Evolutionary conservation across 2,329 filamentous ascomycete species (phyloP).

Genomic region (Cercospora nicotianae): DNA sequence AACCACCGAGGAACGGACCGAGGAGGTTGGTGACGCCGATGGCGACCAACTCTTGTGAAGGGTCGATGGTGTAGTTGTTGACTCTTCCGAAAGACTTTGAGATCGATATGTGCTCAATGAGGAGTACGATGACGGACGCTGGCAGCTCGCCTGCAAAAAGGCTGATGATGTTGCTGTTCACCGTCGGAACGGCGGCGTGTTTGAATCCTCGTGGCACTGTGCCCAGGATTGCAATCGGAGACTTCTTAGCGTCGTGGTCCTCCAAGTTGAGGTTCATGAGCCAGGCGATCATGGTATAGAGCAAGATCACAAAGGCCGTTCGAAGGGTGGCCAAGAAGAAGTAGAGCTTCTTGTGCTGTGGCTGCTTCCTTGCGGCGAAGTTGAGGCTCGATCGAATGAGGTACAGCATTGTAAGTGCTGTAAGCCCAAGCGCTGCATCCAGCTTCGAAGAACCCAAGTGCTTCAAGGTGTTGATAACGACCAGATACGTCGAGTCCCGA

Average conservation of each 20-base stretch:
- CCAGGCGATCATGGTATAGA: conserved; percentile 91
- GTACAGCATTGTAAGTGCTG: conserved; percentile 76
- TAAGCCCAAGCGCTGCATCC: conserved; percentile 89
- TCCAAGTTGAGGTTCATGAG: conserved; percentile 69
- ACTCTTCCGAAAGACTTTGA: conserved; percentile 94
- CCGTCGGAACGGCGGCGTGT: conserved; percentile 69
- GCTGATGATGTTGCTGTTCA: conserved; percentile 66
- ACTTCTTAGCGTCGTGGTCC: conserved; percentile 36
- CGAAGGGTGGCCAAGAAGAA: conserved; percentile 92
- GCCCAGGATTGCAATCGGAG: conserved; percentile 72
- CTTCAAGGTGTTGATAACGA: conserved; percentile 81
- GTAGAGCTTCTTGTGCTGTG: conserved; percentile 68
- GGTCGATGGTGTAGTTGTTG: conserved; percentile 94
- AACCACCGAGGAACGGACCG: conserved; percentile 87
- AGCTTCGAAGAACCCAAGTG: conserved; percentile 64
- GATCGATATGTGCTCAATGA: conserved; percentile 96
- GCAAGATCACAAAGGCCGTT: conserved; percentile 84
- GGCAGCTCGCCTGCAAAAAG: conserved; percentile 73
- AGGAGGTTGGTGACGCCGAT: conserved; percentile 89
- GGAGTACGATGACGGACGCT: conserved; percentile 84
- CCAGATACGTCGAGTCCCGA: conserved; percentile 73
- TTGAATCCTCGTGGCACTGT: conserved; percentile 83
- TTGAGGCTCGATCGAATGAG: conserved; percentile 67
- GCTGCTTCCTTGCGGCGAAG: conserved; percentile 66
- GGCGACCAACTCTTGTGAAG: conserved; percentile 92